Conservation (phyloP, 768 basidiomycete species). For the Sarcodon sp. region DNA sequence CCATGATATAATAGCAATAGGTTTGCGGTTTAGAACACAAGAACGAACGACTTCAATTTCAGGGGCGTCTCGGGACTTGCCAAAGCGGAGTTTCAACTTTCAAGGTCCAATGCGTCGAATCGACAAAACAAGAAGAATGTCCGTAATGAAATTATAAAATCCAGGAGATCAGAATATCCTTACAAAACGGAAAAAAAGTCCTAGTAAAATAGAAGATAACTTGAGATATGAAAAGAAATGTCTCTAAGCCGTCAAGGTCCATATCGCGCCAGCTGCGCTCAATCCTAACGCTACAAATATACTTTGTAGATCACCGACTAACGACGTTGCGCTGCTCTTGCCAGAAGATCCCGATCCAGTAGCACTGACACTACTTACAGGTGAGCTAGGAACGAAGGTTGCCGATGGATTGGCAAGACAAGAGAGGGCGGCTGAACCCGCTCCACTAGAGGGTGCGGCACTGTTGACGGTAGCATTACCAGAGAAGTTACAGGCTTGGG, state of each 20-base stretch:
- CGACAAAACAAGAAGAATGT: no score
- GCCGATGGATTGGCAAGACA: constrained; percentile 54
- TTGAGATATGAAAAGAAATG: background rate
- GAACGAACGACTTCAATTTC: no score
- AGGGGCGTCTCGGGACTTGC: no score
- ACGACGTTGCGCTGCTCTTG: background rate
- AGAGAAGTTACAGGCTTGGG: constrained; percentile 60
- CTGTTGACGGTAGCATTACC: constrained; percentile 77
- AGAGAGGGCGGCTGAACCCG: constrained; percentile 45
- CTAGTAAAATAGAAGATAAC: background rate
- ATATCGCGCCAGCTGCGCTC: background rate
- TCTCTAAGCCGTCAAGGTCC: background rate
- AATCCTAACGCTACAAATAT: background rate
- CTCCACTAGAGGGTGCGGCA: constrained; percentile 36
- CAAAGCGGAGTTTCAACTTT: no score
- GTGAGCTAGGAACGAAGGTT: constrained; percentile 48
- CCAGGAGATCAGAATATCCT: no score
- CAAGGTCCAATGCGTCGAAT: no score
- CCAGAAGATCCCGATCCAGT: background rate
- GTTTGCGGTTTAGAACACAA: no score
- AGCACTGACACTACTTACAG: constrained; percentile 11
- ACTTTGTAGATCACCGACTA: background rate
- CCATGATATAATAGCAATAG: no score
- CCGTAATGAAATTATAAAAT: no score
- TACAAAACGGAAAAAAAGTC: background rate